A percentile compares a stretch with the other conserved stretches of the same genome.
Evolutionary conservation across 2,329 filamentous ascomycete species (phyloP).

Genomic region (Nigrospora osmanthi): DNA sequence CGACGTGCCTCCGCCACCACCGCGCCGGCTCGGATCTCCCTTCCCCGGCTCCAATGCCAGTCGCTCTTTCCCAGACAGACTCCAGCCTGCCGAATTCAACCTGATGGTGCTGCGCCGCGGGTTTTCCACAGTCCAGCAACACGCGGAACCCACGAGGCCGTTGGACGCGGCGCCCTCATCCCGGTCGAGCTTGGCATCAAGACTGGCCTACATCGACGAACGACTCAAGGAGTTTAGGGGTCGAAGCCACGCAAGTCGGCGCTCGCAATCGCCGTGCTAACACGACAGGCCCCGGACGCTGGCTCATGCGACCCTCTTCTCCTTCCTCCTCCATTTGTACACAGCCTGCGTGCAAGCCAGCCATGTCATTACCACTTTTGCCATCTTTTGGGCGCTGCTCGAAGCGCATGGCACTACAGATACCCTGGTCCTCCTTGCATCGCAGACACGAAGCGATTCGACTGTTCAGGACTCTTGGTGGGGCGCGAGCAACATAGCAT

Average conservation of each 20-base stretch:
- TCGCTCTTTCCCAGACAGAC: slow-evolving; percentile 54
- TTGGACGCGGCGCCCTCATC: slow-evolving; percentile 24
- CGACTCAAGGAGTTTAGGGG: slow-evolving; percentile 47
- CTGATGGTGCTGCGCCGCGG: slow-evolving; percentile 37
- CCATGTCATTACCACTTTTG: background rate
- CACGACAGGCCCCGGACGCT: slow-evolving; percentile 3
- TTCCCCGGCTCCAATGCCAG: slow-evolving; percentile 43
- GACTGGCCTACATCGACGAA: slow-evolving; percentile 51
- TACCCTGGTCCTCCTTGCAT: no score
- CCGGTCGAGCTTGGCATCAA: slow-evolving; percentile 37
- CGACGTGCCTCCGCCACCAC: slow-evolving; percentile 23
- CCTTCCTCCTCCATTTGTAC: background rate
- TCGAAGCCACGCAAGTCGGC: slow-evolving; percentile 29
- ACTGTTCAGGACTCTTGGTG: no score
- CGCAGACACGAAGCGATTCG: no score
- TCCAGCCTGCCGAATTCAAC: slow-evolving; percentile 37
- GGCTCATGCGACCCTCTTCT: background rate
- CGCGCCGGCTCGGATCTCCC: slow-evolving; percentile 50
- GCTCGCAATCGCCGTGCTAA: slow-evolving; percentile 43
- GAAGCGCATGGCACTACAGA: no score
- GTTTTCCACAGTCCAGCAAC: slow-evolving; percentile 50
- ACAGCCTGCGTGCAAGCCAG: background rate
- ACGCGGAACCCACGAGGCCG: slow-evolving; percentile 6
- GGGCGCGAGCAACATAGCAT: no score
- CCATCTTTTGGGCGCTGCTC: no score